Conservation (phyloP, 1,139 yeast species). For the Candida dubliniensis region DNA sequence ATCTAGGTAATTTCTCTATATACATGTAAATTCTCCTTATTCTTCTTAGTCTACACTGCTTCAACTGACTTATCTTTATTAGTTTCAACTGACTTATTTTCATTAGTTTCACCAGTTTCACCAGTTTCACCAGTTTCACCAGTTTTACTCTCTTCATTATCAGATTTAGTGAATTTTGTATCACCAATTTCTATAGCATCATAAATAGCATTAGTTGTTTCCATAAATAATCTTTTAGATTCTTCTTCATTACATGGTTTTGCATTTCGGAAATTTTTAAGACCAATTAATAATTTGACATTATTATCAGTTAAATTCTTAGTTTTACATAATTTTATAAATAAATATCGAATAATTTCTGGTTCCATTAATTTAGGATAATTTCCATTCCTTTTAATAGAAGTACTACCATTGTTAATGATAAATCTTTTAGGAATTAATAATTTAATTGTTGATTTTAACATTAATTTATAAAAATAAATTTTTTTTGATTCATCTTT, state of each 20-base stretch:
- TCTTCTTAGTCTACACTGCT: too few species aligned
- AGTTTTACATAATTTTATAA: conserved; percentile 18
- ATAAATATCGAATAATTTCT: conserved; percentile 24
- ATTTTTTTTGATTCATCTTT: conserved; percentile 14
- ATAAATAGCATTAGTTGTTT: conserved; percentile 5
- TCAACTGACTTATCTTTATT: too few species aligned
- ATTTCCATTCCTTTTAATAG: conserved; percentile 8
- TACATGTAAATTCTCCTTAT: too few species aligned
- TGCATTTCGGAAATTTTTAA: conserved; percentile 21
- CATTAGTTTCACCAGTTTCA: too few species aligned
- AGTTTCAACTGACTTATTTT: too few species aligned
- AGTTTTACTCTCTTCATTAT: neutral
- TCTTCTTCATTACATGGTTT: conserved; percentile 11
- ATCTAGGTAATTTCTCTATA: too few species aligned
- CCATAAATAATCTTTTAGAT: conserved; percentile 1
- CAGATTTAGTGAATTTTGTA: neutral
- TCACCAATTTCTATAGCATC: conserved; percentile 7
- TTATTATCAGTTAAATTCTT: conserved; percentile 18
- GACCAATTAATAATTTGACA: conserved; percentile 19
- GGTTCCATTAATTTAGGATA: too few species aligned
- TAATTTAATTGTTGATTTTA: conserved; percentile 32
- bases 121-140: too few species aligned
- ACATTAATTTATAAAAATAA: conserved; percentile 25
- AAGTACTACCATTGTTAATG: conserved; percentile 1
- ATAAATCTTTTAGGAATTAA: conserved; percentile 26